Evolutionary conservation across 306 rosid species (phyloP), one percentile per base, ranked within the genome.

Genomic region (Vigna trinervia): DNA sequence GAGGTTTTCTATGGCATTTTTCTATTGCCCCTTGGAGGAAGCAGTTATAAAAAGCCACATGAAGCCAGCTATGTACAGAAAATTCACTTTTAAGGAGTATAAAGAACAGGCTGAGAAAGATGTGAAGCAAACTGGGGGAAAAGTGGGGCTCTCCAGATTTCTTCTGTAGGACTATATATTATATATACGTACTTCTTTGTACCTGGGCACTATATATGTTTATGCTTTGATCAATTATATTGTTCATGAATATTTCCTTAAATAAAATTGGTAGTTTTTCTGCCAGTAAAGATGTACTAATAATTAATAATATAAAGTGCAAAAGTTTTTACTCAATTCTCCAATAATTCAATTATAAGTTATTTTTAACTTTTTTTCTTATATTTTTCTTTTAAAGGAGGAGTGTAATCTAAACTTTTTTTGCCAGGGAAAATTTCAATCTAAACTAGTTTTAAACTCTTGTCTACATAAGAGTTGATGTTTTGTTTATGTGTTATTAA

Each of bases 121-220:
- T 84, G 89, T 88, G 32, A 74, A 75, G 54, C 84, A 85, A 75
- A 84, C 71, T 0, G 98, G 97, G 7, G 89, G 88, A 68, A 94
- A 94, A 86, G 82, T 94, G 20, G 98, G 98, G 2, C 94, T 94
- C 83, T 69, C 92, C 23, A 87, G 89, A 78, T 90, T 93, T 88
- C 84, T 89, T 48, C 12, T 52, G 0, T 78, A 84, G 60, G 19
- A 59, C 17, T 15, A 71, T 30, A 3, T 30, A 28, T 28, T 34
- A 1, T 19, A 8, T 45, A 13, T 52, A 4, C 4, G 4, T 5
- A 34, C 17, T 22, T 57, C 36, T 57, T 52, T 15, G 2, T 50
- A 19, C 28, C 41, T 59, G 6, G 3, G 3, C 28, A 1, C 28
- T 26, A 26, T 26, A 26, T 26, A 26, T 26, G 28, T 26, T 3